phyloP scores from a whole-genome alignment of 371 early-diverging fungal species.

The Basidiobolus meristosporus region DNA sequence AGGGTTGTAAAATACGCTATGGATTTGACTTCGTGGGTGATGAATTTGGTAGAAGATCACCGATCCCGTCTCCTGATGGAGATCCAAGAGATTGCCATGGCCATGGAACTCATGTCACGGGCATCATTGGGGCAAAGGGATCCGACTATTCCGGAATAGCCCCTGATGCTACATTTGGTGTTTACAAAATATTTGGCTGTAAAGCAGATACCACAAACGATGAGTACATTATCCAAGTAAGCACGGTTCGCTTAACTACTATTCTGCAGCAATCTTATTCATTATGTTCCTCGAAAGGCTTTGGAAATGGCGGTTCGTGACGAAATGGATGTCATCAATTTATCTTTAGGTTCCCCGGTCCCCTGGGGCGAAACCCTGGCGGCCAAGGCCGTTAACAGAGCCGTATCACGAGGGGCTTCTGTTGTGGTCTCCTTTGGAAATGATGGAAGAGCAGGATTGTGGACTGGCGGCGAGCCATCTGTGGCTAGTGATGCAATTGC shows the following conservation, averaged over 20 bases:
- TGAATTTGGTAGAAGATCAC: constrained; percentile 2
- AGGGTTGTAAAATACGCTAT: constrained; percentile 11
- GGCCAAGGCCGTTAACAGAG: background rate
- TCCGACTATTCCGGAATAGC: constrained; percentile 27
- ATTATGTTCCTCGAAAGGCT: too few species aligned
- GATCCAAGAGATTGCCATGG: constrained; percentile 24
- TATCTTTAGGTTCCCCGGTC: constrained; percentile 28
- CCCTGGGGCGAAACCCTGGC: background rate
- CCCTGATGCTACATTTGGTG: constrained; percentile 31
- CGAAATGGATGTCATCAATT: constrained; percentile 30
- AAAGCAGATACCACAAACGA: constrained; percentile 23
- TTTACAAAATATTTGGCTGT: constrained; percentile 42
- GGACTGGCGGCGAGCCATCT: constrained; percentile 35
- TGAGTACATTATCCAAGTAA: constrained; percentile 27
- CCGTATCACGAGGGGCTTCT: background rate
- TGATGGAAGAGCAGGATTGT: constrained; percentile 38
- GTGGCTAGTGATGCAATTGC: constrained; percentile 34
- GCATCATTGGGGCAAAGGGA: constrained; percentile 26
- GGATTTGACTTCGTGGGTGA: constrained; percentile 23
- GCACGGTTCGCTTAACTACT: too few species aligned
- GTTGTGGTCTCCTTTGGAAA: constrained; percentile 37
- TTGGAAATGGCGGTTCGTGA: constrained; percentile 31
- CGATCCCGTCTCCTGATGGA: constrained; percentile 12
- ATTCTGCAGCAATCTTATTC: too few species aligned
- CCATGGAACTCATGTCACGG: constrained; percentile 40